Evolutionary conservation across 2,329 filamentous ascomycete species (phyloP).

Genomic region (Fusarium guadeloupense): DNA sequence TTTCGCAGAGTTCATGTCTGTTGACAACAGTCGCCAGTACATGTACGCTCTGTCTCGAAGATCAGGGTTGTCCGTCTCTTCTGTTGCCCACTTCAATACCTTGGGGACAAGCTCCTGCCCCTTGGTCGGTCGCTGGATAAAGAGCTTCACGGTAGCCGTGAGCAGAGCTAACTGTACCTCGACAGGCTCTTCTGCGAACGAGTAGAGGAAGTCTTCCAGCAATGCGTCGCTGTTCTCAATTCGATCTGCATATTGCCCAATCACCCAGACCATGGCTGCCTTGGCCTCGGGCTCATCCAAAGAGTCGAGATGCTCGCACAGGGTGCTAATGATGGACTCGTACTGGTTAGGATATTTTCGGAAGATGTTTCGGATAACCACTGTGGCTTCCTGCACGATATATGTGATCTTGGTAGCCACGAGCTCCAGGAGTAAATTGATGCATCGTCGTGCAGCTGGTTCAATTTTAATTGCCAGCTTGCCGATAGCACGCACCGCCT

Average conservation of each 20-base stretch:
- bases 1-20: conserved; percentile 87
- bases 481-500: conserved; percentile 95
- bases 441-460: conserved; percentile 88
- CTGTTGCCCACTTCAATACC: conserved; percentile 97
- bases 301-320: conserved; percentile 96
- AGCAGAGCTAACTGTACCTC: conserved; percentile 95
- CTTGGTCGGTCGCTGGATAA: conserved; percentile 95
- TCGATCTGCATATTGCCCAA: conserved; percentile 95
- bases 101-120: conserved; percentile 92
- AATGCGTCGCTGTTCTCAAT: conserved; percentile 97
- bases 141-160: conserved; percentile 96
- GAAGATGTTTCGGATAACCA: conserved; percentile 99
- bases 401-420: conserved; percentile 99
- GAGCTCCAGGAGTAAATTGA: conserved; percentile 89
- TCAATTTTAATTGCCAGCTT: conserved; percentile 99
- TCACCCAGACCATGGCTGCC: conserved; percentile 99
- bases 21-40: conserved; percentile 97
- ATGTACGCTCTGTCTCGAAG: conserved; percentile 96
- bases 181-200: conserved; percentile 92
- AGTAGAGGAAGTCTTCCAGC: conserved; percentile 93
- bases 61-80: conserved; percentile 99
- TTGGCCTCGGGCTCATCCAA: conserved; percentile 98
- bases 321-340: conserved; percentile 93
- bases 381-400: conserved; percentile 98
- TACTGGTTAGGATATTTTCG: conserved; percentile 99